Conservation (phyloP, 1,284 basidiomycete genomes). For the Leccinum subrobustum region DNA sequence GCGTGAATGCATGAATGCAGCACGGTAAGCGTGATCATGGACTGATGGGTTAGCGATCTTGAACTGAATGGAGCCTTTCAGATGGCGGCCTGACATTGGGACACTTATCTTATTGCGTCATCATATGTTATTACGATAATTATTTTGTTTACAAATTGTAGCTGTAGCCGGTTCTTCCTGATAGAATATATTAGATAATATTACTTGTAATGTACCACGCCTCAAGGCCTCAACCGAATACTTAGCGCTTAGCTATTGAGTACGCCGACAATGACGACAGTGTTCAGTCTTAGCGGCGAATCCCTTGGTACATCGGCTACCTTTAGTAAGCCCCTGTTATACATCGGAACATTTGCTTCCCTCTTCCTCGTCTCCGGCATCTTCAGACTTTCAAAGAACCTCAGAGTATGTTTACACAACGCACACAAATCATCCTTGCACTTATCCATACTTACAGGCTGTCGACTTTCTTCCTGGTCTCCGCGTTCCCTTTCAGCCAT, state of each 20-base stretch:
- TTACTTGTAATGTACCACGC: background rate
- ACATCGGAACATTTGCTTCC: background rate
- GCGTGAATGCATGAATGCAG: background rate
- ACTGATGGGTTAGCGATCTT: background rate
- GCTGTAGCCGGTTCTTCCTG: background rate
- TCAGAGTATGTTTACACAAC: conserved; percentile 15
- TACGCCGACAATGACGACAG: too few species aligned
- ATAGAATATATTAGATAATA: background rate
- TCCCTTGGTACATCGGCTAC: background rate
- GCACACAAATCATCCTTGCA: background rate
- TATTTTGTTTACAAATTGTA: background rate
- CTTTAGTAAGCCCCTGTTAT: background rate
- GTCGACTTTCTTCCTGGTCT: conserved; percentile 39
- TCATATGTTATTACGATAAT: background rate
- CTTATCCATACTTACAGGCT: conserved; percentile 24
- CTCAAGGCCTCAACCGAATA: background rate
- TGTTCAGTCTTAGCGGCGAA: background rate
- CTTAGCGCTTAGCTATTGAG: too few species aligned
- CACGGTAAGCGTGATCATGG: background rate
- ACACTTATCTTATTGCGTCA: background rate
- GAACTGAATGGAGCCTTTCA: background rate
- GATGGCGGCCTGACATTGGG: background rate
- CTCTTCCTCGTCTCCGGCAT: conserved; percentile 12
- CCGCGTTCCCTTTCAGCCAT: conserved; percentile 40
- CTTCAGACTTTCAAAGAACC: conserved; percentile 12